A percentile compares a stretch with the other conserved stretches of the same genome.
Evolutionary conservation across 192 early-diverging fungal species (phyloP).

Genomic region (Backusella luteola): DNA sequence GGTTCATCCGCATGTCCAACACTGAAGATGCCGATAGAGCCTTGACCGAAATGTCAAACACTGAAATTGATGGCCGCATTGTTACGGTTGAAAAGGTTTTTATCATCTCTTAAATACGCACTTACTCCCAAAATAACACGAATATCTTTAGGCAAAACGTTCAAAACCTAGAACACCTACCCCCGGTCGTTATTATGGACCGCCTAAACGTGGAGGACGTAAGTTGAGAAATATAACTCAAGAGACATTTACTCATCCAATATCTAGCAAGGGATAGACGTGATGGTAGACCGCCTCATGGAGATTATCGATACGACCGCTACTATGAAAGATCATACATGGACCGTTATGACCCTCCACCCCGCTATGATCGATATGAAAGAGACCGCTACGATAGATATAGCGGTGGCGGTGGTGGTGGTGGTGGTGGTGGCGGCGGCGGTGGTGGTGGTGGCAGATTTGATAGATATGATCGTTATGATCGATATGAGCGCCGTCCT

Average conservation of each 20-base stretch:
- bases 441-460: slow-evolving; percentile 19
- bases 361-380: slow-evolving; percentile 31
- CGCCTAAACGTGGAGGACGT: slow-evolving; percentile 58
- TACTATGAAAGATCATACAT: slow-evolving; percentile 32
- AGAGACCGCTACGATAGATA: slow-evolving; percentile 39
- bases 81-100: slow-evolving; percentile 75
- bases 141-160: slow-evolving; percentile 57
- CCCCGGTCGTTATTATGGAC: slow-evolving; percentile 75
- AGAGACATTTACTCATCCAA: background rate
- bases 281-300: slow-evolving; percentile 25
- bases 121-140: background rate
- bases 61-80: slow-evolving; percentile 74
- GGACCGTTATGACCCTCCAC: slow-evolving; percentile 22
- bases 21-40: slow-evolving; percentile 69
- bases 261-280: background rate
- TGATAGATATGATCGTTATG: slow-evolving; percentile 32
- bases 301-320: slow-evolving; percentile 41
- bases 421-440: background rate
- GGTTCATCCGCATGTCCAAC: slow-evolving; percentile 74
- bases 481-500: slow-evolving; percentile 39
- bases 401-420: background rate
- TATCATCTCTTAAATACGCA: background rate
- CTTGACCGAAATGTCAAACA: slow-evolving; percentile 60
- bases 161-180: slow-evolving; percentile 69
- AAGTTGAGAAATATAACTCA: background rate